Evolutionary conservation across 148 eudicot genomes (phyloP), one percentile per base, ranked within the genome.

Genomic region (Silene latifolia): DNA sequence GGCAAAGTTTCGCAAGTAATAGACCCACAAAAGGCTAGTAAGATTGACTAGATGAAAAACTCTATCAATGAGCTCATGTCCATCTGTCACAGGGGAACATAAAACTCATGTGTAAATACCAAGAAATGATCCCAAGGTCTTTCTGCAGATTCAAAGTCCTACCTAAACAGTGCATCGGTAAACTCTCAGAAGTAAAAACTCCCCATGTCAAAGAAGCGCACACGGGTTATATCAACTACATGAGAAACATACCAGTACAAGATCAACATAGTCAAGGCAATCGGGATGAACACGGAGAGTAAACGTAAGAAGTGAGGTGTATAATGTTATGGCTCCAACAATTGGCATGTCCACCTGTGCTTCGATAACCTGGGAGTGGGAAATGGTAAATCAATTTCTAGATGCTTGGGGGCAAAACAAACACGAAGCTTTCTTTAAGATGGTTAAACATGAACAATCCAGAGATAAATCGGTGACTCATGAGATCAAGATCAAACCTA

Each of bases 271-370:
- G 84, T 96, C 99, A 80, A 92, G 93, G 72, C 98, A 92, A 80
- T 96, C 99, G 78, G 99, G 98, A 83, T 92, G 99, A 70, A 96
- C 96, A 73, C 98, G 99, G 19, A 96, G 98, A 70, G 93, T 86
- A 74, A 96, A 96, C 63, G 97, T 92, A 70, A 96, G 94, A 72
- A 96, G 98, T 65, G 98, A 96, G 67, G 91, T 92, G 79, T 89
- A 92, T 73, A 96, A 83, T 76, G 92, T 79, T 72, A 96, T 87
- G 77, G 91, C 99, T 80, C 98, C 98, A 80, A 85, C 97, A 75
- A 86, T 74, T 66, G 98, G 97, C 98, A 96, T 96, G 82, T 96
- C 98, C 82, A 80, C 83, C 73, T 96, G 98, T 70, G 98, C 92
- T 80, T 92, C 99, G 65, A 92, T 96, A 67, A 96, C 97, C 98